Conservation (phyloP, 2,329 filamentous ascomycete genomes). For the Aquanectria penicillioides region DNA sequence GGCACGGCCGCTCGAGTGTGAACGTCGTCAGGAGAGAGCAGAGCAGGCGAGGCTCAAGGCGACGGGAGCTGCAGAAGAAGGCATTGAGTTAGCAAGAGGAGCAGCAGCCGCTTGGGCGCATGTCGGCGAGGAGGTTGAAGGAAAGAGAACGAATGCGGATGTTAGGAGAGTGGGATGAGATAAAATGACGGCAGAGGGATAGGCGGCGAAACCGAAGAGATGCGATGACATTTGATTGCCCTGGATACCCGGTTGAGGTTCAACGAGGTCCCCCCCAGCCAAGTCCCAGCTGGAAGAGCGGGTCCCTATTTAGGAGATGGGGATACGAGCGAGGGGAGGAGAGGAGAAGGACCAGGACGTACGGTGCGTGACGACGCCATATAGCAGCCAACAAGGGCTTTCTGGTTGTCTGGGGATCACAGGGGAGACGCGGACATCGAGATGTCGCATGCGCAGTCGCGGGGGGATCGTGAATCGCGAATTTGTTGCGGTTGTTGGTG, state of each 20-base stretch:
- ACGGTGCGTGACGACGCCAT: constrained; percentile 24
- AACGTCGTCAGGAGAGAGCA: constrained; percentile 31
- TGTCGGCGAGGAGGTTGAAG: constrained; percentile 6
- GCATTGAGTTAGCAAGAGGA: constrained; percentile 40
- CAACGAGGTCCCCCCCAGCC: constrained; percentile 20
- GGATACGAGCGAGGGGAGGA: constrained; percentile 16
- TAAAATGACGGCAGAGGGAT: constrained; percentile 11
- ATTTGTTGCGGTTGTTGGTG: constrained; percentile 2
- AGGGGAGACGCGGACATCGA: neutral
- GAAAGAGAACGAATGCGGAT: neutral
- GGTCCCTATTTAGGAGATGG: constrained; percentile 12
- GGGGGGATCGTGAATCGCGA: neutral
- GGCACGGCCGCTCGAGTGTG: constrained; percentile 33
- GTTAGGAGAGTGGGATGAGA: constrained; percentile 3
- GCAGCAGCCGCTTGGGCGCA: constrained; percentile 9
- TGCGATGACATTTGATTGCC: constrained; percentile 18
- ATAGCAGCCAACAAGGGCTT: constrained; percentile 11
- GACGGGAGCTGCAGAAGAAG: constrained; percentile 34
- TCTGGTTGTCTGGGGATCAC: constrained; percentile 1
- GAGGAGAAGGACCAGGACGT: constrained; percentile 17
- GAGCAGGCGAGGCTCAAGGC: constrained; percentile 41
- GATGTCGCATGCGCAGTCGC: constrained; percentile 1
- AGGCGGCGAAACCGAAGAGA: constrained; percentile 12
- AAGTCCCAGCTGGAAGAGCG: constrained; percentile 9
- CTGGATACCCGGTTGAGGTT: constrained; percentile 7